Conservation (phyloP, 192 early-diverging fungal genomes). For the Cetraspora pellucida region DNA sequence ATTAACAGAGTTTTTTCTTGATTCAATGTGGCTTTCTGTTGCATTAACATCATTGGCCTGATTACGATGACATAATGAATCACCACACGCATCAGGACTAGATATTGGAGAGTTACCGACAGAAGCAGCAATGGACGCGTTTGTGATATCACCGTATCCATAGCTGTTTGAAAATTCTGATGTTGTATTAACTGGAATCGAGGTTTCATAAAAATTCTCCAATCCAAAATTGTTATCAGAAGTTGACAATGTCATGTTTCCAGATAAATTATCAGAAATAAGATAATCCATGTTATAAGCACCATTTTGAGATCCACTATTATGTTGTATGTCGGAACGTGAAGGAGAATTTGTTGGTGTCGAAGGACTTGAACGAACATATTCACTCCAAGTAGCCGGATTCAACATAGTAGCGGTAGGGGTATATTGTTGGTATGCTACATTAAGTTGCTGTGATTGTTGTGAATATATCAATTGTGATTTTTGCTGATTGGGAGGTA, state of each 20-base stretch:
- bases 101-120: not conserved
- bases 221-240: not conserved
- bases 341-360: constrained; percentile 13
- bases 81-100: not conserved
- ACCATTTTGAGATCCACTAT: not conserved
- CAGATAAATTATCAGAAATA: not conserved
- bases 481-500: not conserved
- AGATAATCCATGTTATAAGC: constrained; percentile 6
- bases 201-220: not conserved
- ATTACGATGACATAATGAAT: not conserved
- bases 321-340: not conserved
- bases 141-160: not conserved
- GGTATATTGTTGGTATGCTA: not conserved
- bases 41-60: not conserved
- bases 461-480: not conserved
- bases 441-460: constrained; percentile 3
- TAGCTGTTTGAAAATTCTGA: not conserved
- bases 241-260: not conserved
- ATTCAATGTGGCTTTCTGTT: not conserved
- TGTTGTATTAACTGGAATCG: not conserved
- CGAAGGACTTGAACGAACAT: constrained; percentile 23
- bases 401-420: not conserved
- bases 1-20: not conserved
- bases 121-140: not conserved
- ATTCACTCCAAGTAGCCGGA: not conserved